Evolutionary conservation across 768 basidiomycete species (phyloP).

Genomic region (Mycena latifolia): DNA sequence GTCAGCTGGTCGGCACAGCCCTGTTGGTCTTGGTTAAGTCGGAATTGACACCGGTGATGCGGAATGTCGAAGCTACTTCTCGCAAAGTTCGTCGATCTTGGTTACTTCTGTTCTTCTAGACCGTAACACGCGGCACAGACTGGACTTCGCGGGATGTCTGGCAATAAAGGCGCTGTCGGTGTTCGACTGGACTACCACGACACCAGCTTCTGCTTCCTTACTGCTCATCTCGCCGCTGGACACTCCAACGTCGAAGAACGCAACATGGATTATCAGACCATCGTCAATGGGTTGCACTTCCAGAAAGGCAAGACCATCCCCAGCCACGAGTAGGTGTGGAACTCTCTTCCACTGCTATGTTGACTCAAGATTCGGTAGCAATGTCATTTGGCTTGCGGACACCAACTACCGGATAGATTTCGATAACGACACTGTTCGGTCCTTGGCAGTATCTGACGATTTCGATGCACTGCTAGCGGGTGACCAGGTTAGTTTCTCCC

Average conservation of each 20-base stretch:
- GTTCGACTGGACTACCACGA: slow-evolving; percentile 94
- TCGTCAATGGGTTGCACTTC: slow-evolving; percentile 87
- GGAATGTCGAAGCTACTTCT: slow-evolving; percentile 92
- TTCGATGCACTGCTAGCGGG: slow-evolving; percentile 81
- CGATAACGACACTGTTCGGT: slow-evolving; percentile 83
- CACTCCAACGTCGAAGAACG: slow-evolving; percentile 91
- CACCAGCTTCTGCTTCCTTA: slow-evolving; percentile 94
- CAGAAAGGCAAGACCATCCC: slow-evolving; percentile 89
- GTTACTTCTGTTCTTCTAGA: neutral
- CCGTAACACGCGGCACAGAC: slow-evolving; percentile 60
- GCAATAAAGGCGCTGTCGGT: slow-evolving; percentile 96
- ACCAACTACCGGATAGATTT: slow-evolving; percentile 95
- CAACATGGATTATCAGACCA: slow-evolving; percentile 93
- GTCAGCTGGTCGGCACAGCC: slow-evolving; percentile 94
- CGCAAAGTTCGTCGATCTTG: slow-evolving; percentile 73
- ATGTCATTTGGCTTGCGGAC: slow-evolving; percentile 95
- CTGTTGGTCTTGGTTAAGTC: slow-evolving; percentile 87
- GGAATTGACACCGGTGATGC: slow-evolving; percentile 81
- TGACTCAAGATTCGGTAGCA: slow-evolving; percentile 60
- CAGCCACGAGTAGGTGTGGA: slow-evolving; percentile 84
- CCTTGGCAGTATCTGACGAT: slow-evolving; percentile 72
- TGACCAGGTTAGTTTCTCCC: slow-evolving; percentile 78
- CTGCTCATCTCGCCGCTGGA: slow-evolving; percentile 97
- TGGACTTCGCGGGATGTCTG: slow-evolving; percentile 93
- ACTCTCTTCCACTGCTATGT: neutral